phyloP scores from a whole-genome alignment of 2,329 filamentous ascomycete genomes.

The Pseudodiploospora longispora region DNA sequence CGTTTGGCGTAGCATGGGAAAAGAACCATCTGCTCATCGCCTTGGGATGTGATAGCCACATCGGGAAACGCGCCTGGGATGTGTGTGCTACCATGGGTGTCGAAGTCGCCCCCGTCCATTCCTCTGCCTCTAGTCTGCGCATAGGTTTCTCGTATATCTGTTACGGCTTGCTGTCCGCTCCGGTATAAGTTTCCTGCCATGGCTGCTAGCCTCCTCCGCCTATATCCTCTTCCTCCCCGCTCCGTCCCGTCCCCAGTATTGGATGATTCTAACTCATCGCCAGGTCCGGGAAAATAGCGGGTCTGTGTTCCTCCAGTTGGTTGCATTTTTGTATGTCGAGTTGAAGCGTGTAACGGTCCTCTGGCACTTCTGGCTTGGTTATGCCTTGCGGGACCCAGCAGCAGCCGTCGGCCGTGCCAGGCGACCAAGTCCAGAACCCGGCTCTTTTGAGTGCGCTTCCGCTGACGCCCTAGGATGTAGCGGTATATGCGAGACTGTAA shows the following conservation, averaged over 20 bases:
- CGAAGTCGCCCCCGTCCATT: constrained; percentile 18
- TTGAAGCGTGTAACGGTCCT: constrained; percentile 21
- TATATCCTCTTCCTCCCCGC: constrained; percentile 55
- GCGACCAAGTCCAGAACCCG: constrained; percentile 36
- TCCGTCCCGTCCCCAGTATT: constrained; percentile 13
- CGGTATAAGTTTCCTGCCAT: constrained; percentile 51
- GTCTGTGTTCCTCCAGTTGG: constrained; percentile 14
- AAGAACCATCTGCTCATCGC: constrained; percentile 85
- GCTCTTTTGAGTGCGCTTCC: constrained; percentile 40
- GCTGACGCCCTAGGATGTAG: constrained; percentile 60
- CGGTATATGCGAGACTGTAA: constrained; percentile 71
- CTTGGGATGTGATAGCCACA: constrained; percentile 68
- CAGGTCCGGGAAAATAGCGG: constrained; percentile 19
- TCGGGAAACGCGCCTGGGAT: constrained; percentile 78
- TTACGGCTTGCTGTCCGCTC: constrained; percentile 48
- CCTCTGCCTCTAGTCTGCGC: constrained; percentile 39
- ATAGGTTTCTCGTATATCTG: constrained; percentile 51
- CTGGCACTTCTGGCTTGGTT: constrained; percentile 23
- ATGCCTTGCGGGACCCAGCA: constrained; percentile 30
- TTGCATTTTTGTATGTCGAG: constrained; percentile 21
- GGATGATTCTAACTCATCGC: constrained; percentile 13
- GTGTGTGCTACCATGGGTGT: constrained; percentile 24
- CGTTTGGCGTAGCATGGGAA: constrained; percentile 89
- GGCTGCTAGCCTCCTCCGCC: constrained; percentile 68
- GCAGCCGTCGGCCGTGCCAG: constrained; percentile 36